phyloP scores from a whole-genome alignment of 768 basidiomycete species.

The Pilatotrama ljubarskyi region DNA sequence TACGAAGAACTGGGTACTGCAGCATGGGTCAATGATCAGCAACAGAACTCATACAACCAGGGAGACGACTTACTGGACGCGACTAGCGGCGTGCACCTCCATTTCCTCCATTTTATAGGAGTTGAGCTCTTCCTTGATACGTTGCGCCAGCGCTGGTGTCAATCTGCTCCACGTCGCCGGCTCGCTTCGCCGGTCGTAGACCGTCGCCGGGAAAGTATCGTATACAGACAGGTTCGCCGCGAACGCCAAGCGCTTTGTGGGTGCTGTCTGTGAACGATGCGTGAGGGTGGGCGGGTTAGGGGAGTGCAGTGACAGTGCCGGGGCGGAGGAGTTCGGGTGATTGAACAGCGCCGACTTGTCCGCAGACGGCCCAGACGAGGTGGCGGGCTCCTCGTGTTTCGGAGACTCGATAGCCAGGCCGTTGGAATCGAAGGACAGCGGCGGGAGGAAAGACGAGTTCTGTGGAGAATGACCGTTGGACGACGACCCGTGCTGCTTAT shows the following conservation, averaged over 20 bases:
- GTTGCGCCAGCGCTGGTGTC: slow-evolving; percentile 92
- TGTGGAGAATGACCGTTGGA: slow-evolving; percentile 20
- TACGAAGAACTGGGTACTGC: slow-evolving; percentile 87
- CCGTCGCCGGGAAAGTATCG: slow-evolving; percentile 88
- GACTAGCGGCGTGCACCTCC: slow-evolving; percentile 94
- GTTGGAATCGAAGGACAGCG: slow-evolving; percentile 53
- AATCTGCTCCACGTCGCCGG: slow-evolving; percentile 96
- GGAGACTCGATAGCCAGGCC: slow-evolving; percentile 37
- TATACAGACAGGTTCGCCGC: slow-evolving; percentile 93
- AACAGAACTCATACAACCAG: slow-evolving; percentile 11
- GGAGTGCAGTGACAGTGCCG: slow-evolving; percentile 64
- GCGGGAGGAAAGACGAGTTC: slow-evolving; percentile 44
- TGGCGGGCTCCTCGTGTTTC: slow-evolving; percentile 38
- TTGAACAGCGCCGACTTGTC: slow-evolving; percentile 62
- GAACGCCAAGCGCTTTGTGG: slow-evolving; percentile 77
- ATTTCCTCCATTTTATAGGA: slow-evolving; percentile 99
- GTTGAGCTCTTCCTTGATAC: slow-evolving; percentile 98
- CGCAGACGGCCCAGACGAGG: slow-evolving; percentile 36
- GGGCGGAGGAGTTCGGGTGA: slow-evolving; percentile 91
- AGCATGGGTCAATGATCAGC: slow-evolving; percentile 9
- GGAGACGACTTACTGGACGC: slow-evolving; percentile 70
- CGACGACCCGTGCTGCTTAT: slow-evolving; percentile 62
- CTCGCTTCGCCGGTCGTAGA: slow-evolving; percentile 94
- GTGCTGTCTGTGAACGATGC: slow-evolving; percentile 69
- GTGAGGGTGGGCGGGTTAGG: slow-evolving; percentile 52